Percentiles rank a stretch among this genome's conserved stretches.
Evolutionary conservation across 768 basidiomycete species (phyloP).

Genomic region (Suillus tomentosus): DNA sequence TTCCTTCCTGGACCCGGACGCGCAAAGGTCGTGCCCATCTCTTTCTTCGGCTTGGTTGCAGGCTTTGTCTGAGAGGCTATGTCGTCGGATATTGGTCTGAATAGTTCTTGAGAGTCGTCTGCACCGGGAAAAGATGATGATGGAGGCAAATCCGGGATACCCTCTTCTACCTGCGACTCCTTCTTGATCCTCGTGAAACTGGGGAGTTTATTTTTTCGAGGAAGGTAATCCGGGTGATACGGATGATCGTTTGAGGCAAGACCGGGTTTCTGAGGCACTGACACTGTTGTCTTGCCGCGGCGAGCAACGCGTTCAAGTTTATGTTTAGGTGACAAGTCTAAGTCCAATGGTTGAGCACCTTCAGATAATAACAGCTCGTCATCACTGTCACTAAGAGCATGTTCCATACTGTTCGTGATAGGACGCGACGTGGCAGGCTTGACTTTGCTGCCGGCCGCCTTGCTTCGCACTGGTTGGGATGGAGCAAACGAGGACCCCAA

Average conservation of each 20-base stretch:
- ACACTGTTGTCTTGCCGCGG: constrained; percentile 4
- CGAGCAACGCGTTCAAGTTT: constrained; percentile 15
- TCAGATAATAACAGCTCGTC: constrained; percentile 34
- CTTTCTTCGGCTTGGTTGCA: neutral
- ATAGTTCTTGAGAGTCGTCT: constrained; percentile 26
- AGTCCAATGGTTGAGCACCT: constrained; percentile 14
- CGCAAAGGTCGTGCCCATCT: neutral
- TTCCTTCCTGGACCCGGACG: neutral
- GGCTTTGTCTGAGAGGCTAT: constrained; percentile 5
- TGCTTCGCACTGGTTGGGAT: neutral
- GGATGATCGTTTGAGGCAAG: constrained; percentile 17
- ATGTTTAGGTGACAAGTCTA: constrained; percentile 15
- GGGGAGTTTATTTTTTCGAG: constrained; percentile 22
- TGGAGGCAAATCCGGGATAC: constrained; percentile 15
- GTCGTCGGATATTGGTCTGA: constrained; percentile 24
- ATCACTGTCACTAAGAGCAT: constrained; percentile 24
- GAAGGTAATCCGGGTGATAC: constrained; percentile 27
- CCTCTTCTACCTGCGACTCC: constrained; percentile 3
- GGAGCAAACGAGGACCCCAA: constrained; percentile 24
- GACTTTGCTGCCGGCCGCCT: constrained; percentile 14
- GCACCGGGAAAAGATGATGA: constrained; percentile 22
- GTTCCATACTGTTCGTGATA: neutral
- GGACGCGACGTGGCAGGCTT: constrained; percentile 4
- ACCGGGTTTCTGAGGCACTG: constrained; percentile 10
- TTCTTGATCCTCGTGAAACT: constrained; percentile 42